Percentiles rank a stretch among this genome's conserved stretches.
Evolutionary conservation across 2,329 filamentous ascomycete genomes (phyloP).

Genomic region (Dactylonectria estremocensis): DNA sequence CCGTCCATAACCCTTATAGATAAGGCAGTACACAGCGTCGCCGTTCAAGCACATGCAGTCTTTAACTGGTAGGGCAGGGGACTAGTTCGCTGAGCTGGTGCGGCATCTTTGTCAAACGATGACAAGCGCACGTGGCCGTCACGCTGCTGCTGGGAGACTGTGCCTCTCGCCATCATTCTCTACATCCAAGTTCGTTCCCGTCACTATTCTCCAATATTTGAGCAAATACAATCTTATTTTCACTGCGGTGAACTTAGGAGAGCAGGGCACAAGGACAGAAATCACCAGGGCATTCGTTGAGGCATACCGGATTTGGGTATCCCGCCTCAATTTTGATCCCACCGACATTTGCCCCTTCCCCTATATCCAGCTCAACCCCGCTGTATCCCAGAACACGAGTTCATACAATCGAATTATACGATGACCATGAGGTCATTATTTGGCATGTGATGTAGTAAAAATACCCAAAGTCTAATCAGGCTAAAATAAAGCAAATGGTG

Average conservation of each 20-base stretch:
- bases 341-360: neutral
- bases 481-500: conserved; percentile 2
- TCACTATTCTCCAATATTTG: neutral
- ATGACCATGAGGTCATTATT: neutral
- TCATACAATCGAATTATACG: neutral
- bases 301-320: neutral
- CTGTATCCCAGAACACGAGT: neutral
- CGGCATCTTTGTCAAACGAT: neutral
- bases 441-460: conserved; percentile 14
- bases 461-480: conserved; percentile 21
- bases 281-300: neutral
- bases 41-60: neutral
- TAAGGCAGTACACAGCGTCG: neutral
- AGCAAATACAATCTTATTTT: neutral
- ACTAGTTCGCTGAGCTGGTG: neutral
- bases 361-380: neutral
- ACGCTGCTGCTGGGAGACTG: conserved; percentile 1
- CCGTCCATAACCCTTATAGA: neutral
- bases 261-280: neutral
- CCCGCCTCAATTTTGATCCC: neutral
- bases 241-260: neutral
- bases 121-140: neutral
- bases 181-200: conserved; percentile 12
- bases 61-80: neutral
- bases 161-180: neutral